Conservation (phyloP, 2,329 filamentous ascomycete genomes). For the Pezicula radicicola region DNA sequence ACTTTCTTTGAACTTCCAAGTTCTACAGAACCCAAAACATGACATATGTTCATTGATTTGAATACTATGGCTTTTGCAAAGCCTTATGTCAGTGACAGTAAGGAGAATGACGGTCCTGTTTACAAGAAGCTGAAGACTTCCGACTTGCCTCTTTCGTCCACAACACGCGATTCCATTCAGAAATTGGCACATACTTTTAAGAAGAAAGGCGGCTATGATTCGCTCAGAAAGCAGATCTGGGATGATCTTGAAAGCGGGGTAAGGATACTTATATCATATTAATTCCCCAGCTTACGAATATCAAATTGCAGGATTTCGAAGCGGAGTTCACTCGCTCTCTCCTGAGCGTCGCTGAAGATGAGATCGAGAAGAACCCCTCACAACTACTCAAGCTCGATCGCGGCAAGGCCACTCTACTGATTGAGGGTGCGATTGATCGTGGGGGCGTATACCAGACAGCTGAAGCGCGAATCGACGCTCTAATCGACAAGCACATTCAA, state of each 20-base stretch:
- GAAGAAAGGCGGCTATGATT: constrained; percentile 82
- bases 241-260: constrained; percentile 71
- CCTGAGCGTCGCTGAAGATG: constrained; percentile 66
- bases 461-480: constrained; percentile 61
- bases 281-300: constrained; percentile 4
- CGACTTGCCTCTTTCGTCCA: constrained; percentile 70
- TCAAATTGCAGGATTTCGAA: constrained; percentile 59
- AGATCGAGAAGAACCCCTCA: constrained; percentile 71
- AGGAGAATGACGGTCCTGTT: constrained; percentile 8
- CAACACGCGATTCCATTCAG: constrained; percentile 72
- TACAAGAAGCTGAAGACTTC: constrained; percentile 64
- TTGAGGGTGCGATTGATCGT: constrained; percentile 75
- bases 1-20: no score
- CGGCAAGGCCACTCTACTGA: constrained; percentile 69
- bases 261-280: constrained; percentile 19
- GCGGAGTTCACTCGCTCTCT: constrained; percentile 63
- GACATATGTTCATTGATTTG: neutral
- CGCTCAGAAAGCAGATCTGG: constrained; percentile 73
- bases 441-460: constrained; percentile 73
- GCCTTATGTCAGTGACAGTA: constrained; percentile 17
- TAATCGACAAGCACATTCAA: constrained; percentile 60
- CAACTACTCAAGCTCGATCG: constrained; percentile 72
- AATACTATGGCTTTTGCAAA: constrained; percentile 14
- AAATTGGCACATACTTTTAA: constrained; percentile 77
- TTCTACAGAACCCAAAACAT: no score